Base-by-base conservation (phyloP, 1,284 basidiomycete species). In the Leucocoprinus gongylophorus region DNA sequence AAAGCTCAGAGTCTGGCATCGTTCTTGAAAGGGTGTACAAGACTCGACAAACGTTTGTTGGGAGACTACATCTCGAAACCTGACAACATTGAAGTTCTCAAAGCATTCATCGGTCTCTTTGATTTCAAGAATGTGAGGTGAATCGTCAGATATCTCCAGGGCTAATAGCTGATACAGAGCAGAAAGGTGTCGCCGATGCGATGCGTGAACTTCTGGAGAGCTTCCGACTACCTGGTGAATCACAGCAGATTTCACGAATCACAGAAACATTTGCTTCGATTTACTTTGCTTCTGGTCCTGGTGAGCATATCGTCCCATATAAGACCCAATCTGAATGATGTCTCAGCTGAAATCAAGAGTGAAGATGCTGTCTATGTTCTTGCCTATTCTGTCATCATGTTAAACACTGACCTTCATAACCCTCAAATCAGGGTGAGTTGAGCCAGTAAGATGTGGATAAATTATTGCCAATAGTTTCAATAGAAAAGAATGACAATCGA, bases 341-440 rank as follows among this genome's bases (percentile, higher is more conserved):
- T 54, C 13, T 20, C 57, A 88, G 90, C 81, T 44, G 95, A 95
- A 63, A 88, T 99, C 60, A 91, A 88, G 62, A 88, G 76, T 40
- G 84, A 93, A 68, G 97, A 99, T 67, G 91, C 95, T 1, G 91
- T 93, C 20, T 97, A 97, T 69, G 89, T 99, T 2, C 71, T 99
- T 23, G 83, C 95, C 0, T 99, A 88, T 68, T 97, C 95, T 0
- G 86, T 99, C 57, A 98, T 99, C 68, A 84, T 99, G 93, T 81
- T 99, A 53, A 99, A 99, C 69, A 99, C 97, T 2, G 97, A 99
- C 71, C 80, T 85, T 54, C 95, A 98, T 67, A 98, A 92, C 66
- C 94, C 95, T n/a, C 94, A 97, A 76, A 81, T 95, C 57, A 74
- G 88, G 64, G 91, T 90, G 64, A 65, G 84, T 67, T 6, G 13